Base-by-base conservation (phyloP, 2,329 filamentous ascomycete species). In the Cadophora malorum region DNA sequence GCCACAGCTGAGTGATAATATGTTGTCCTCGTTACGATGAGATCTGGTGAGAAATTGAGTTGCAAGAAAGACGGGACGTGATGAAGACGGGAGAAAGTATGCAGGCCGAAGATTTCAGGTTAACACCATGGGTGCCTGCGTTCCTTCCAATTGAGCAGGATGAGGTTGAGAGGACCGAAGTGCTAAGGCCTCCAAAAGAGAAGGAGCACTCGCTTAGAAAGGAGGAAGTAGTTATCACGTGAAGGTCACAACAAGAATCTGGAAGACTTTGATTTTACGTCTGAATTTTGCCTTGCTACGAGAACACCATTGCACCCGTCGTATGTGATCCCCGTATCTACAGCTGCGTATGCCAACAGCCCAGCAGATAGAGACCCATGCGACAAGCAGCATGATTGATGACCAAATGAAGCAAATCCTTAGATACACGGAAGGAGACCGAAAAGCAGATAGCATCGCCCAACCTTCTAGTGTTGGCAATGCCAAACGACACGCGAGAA, bases 401-500 rank as follows among this genome's bases (percentile, higher is more conserved):
- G 73, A 71, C 72, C 71, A 70, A 55, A 71, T 66, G 23, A 65
- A 71, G 72, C 74, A 75, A 65, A 73, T 72, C 74, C 75, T 65
- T 73, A 74, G 68, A 74, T 76, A 78, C 74, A 75, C 62, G 74
- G 64, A 75, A 61, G 60, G 58, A 72, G 70, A 72, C 68, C 58
- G 68, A 72, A 76, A 73, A 75, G 69, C 72, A 71, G 71, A 62
- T 72, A 67, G 73, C 72, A 77, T 75, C 73, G 64, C 70, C 75
- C 72, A 76, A 73, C 72, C 72, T 64, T 77, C 75, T 78, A 74
- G 61, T 71, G 71, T 74, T 71, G 71, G 74, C 55, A 73, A 74
- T 76, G 75, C 73, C 71, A 64, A 66, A 66, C 64, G 67, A 69
- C 72, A 73, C 70, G 72, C 72, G 74, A 74, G 71, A 74, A 74